phyloP scores from a whole-genome alignment of 169 alveolate genomes.

The Plasmodium vivax region DNA sequence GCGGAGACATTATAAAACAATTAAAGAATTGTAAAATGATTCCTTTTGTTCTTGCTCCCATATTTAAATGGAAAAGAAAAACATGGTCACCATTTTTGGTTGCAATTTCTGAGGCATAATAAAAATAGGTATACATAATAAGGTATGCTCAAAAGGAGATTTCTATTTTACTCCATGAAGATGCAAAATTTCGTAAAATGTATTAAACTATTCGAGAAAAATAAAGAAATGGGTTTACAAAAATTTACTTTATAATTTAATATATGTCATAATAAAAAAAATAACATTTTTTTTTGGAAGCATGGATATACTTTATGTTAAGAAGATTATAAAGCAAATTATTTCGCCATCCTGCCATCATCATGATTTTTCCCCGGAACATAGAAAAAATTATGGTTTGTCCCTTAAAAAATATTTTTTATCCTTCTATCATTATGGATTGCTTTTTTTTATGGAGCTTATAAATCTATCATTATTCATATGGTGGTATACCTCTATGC shows the following conservation, averaged over 20 bases:
- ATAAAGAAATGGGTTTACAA: too few species aligned
- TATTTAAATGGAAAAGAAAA: background rate
- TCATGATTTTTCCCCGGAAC: background rate
- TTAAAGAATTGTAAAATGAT: background rate
- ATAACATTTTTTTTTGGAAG: too few species aligned
- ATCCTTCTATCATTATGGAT: background rate
- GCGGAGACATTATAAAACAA: background rate
- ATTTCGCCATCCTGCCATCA: too few species aligned
- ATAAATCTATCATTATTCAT: background rate
- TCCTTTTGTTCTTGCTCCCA: background rate
- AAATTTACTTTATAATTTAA: too few species aligned
- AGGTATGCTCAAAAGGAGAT: background rate
- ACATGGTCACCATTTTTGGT: background rate
- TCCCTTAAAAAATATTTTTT: background rate
- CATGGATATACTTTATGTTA: too few species aligned
- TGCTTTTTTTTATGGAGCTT: background rate
- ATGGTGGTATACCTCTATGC: background rate
- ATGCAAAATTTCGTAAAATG: background rate
- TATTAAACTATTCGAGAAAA: background rate
- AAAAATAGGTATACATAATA: background rate
- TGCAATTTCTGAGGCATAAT: background rate
- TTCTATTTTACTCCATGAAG: background rate
- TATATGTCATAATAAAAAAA: too few species aligned
- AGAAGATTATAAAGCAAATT: too few species aligned
- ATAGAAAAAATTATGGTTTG: background rate